These are phyloP conservation scores for Tremellales sp. DNA, from an alignment of 1,284 basidiomycete genomes.

Conservation along the genomic window DNA sequence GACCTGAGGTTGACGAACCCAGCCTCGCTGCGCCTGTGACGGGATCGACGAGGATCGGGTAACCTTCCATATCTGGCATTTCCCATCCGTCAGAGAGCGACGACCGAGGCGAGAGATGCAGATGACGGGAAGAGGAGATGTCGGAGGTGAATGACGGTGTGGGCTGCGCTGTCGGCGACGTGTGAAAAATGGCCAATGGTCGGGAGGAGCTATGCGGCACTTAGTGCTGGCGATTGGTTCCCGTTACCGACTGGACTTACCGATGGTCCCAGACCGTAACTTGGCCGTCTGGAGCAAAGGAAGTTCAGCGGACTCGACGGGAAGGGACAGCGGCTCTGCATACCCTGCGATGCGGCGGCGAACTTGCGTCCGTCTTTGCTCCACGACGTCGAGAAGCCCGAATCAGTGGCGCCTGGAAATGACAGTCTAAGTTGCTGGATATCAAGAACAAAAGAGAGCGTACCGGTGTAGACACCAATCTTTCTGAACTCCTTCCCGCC, in stretches of 20 bases:
- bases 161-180: constrained; percentile 13
- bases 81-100: background rate
- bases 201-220: constrained; percentile 26
- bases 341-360: constrained; percentile 47
- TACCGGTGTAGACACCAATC: constrained; percentile 42
- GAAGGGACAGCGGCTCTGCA: background rate
- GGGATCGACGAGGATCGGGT: constrained; percentile 22
- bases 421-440: background rate
- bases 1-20: constrained; percentile 30
- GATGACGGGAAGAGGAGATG: constrained; percentile 4
- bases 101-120: background rate
- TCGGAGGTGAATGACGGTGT: constrained; percentile 26
- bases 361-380: constrained; percentile 48
- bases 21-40: constrained; percentile 26
- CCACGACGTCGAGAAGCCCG: constrained; percentile 47
- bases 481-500: constrained; percentile 43
- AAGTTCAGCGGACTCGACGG: background rate
- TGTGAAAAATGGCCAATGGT: constrained; percentile 45
- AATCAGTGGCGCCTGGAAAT: constrained; percentile 39
- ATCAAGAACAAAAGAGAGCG: constrained; percentile 2
- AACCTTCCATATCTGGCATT: constrained; percentile 4
- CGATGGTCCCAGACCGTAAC: constrained; percentile 50
- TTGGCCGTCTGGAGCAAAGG: constrained; percentile 35
- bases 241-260: constrained; percentile 1
- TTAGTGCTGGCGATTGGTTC: background rate